These are phyloP conservation scores for Apiospora aurea DNA, from an alignment of 2,329 filamentous ascomycete species.

Conservation along the genomic window DNA sequence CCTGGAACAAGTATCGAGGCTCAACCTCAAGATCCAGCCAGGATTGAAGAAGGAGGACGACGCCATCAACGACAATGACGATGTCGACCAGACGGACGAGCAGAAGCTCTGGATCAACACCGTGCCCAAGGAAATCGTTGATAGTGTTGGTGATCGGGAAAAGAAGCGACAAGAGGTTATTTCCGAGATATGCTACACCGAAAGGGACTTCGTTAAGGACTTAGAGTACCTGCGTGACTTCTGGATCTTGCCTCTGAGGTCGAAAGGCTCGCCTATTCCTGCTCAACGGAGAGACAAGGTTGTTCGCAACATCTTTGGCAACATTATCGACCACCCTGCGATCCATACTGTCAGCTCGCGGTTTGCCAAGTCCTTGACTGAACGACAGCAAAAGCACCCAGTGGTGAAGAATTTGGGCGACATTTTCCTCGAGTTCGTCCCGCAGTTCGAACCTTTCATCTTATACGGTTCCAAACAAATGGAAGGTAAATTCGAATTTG, in stretches of 20 bases:
- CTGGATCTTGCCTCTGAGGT: slow-evolving; percentile 93
- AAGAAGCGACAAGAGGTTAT: slow-evolving; percentile 99
- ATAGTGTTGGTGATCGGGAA: slow-evolving; percentile 86
- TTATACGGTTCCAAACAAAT: slow-evolving; percentile 94
- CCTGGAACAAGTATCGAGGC: slow-evolving; percentile 90
- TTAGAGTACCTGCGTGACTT: slow-evolving; percentile 97
- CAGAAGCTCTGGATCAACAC: slow-evolving; percentile 99
- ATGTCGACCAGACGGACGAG: slow-evolving; percentile 84
- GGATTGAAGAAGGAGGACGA: slow-evolving; percentile 75
- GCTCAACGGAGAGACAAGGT: slow-evolving; percentile 87
- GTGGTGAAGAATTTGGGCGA: slow-evolving; percentile 92
- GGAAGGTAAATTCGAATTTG: slow-evolving; percentile 97
- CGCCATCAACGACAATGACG: slow-evolving; percentile 74
- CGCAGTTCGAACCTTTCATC: slow-evolving; percentile 94
- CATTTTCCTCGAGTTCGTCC: slow-evolving; percentile 91
- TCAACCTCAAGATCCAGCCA: slow-evolving; percentile 92
- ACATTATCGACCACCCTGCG: slow-evolving; percentile 82
- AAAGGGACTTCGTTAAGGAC: slow-evolving; percentile 98
- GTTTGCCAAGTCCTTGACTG: slow-evolving; percentile 86
- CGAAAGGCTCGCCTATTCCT: slow-evolving; percentile 85
- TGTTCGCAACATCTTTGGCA: slow-evolving; percentile 93
- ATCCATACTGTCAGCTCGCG: slow-evolving; percentile 91
- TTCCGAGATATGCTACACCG: slow-evolving; percentile 97
- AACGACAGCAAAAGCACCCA: slow-evolving; percentile 87
- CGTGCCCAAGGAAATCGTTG: slow-evolving; percentile 91